Percentiles rank a stretch among this genome's conserved stretches.
phyloP scores from a whole-genome alignment of 768 basidiomycete genomes.

The Agrocybe chaxingu region DNA sequence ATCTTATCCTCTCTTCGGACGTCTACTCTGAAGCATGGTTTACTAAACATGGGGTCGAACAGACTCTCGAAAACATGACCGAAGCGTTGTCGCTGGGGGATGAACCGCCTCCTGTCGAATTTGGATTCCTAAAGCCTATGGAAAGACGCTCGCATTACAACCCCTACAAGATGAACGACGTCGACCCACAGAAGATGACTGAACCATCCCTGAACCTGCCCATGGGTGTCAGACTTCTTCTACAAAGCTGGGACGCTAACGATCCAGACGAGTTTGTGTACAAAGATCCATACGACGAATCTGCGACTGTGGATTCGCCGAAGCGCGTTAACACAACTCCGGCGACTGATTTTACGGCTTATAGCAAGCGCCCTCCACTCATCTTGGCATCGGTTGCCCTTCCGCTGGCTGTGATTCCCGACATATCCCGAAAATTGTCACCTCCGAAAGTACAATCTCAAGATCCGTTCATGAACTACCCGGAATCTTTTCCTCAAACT shows the following conservation, averaged over 20 bases:
- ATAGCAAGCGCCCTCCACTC: slow-evolving; percentile 13
- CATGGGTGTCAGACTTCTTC: slow-evolving; percentile 56
- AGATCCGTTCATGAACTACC: slow-evolving; percentile 2
- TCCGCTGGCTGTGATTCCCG: background rate
- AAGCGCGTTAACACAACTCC: slow-evolving; percentile 1
- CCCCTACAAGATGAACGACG: slow-evolving; percentile 18
- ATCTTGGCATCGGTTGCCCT: slow-evolving; percentile 13
- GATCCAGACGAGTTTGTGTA: slow-evolving; percentile 51
- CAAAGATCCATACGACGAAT: slow-evolving; percentile 48
- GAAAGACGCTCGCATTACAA: slow-evolving; percentile 15
- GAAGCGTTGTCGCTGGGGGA: slow-evolving; percentile 54
- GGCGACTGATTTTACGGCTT: background rate
- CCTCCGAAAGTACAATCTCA: slow-evolving; percentile 11
- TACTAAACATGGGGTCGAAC: slow-evolving; percentile 21
- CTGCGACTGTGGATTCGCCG: background rate
- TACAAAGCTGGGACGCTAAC: slow-evolving; percentile 68
- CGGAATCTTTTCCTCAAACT: background rate
- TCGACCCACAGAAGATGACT: slow-evolving; percentile 5
- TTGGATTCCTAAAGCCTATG: slow-evolving; percentile 60
- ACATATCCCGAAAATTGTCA: slow-evolving; percentile 3
- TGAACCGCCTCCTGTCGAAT: slow-evolving; percentile 55
- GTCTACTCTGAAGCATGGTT: slow-evolving; percentile 50
- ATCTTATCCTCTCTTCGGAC: slow-evolving; percentile 57
- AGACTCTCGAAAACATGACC: slow-evolving; percentile 53
- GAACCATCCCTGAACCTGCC: slow-evolving; percentile 24